Evolutionary conservation across 108 stramenopile species (phyloP), one percentile per base, ranked within the genome.

Genomic region (Asterionellopsis glacialis): DNA sequence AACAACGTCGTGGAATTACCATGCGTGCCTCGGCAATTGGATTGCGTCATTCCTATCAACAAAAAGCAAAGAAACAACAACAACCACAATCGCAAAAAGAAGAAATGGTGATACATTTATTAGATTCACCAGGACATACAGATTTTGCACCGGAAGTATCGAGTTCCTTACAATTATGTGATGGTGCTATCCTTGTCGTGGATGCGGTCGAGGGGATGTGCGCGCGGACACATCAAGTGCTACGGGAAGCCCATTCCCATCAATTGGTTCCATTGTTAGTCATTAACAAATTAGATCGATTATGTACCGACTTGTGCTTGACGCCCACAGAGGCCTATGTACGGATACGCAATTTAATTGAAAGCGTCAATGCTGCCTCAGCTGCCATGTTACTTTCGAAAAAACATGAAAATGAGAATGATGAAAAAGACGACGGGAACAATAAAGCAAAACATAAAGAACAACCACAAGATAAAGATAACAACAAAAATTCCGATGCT

Each of bases 41-140:
- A 22, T 64, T 97, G 45, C 62, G 74, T n/a, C 88, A 95, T 64
- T 9, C 28, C 3, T 80, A 84, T 53, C 76, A 11, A 41, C 65
- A 43, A 51, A 27, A 13, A 19, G 16, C 43, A 28, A 33, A 52
- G 19, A 57, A 59, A 15, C 44, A 59, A 41, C 45, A 50, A 1
- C 41, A 42, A 43, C 68, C 22, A 1, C 51, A 61, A 28, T 7
- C 2, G 7, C 25, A 64, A 52, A 22, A 61, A 21, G 50, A 75
- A 33, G 53, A 76, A 12, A 93, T 89, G 62, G 80, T 98, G 14
- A 74, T 98, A 39, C 97, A 98, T 49, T 61, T 99, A 25, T 69
- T 98, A 16, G 99, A 98, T 69, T 94, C 93, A 13, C 99, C 99
- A 1, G 99, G 99, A 38, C 99, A 99, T 73, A 91, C 97, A 15